Base-by-base conservation (phyloP, 139 green algal species). In the Eudorina sp. region DNA sequence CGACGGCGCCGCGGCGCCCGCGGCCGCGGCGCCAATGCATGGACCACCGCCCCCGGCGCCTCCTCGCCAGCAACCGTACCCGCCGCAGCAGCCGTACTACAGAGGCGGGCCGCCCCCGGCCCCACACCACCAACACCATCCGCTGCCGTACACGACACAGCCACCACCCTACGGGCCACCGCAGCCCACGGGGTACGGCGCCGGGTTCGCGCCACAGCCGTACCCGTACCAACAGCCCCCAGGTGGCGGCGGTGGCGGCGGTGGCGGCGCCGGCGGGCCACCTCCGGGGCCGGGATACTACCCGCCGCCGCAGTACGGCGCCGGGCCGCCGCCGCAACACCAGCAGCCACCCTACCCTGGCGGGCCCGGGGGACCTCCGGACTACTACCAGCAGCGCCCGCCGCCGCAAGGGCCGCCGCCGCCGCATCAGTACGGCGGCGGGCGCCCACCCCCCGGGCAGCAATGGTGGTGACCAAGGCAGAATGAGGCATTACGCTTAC, bases 391-490 rank as follows among this genome's bases (percentile, higher is more conserved):
- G 9, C 25, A 23, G 8, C 29, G 29, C 34, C 31, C 34, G 31
- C 11, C 34, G 68, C 34, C 2, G 51, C 51, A 60, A 16, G 14
- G 16, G 68, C 68, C 68, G 68, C 34, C 34, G 11, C 36, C 36
- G 31, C 68, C 34, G 34, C 68, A 76, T 18, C 68, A 76, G 72
- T 55, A 72, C 62, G 62, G 62, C 62, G 31, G 19, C 62, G 18
- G 46, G 11, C 29, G 36, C 31, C 51, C 51, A 36, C 72, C 72
- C 6, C 74, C 74, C 4, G 74, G 74, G 46, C 74, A 82, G 74
- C 74, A 60, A 9, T 82, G 74, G 74, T 83, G 51, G 48, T 83
- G 70, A 79, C 36, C 55, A n/a, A n/a, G n/a, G n/a, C n/a, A n/a
- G n/a, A n/a, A n/a, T n/a, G n/a, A n/a, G n/a, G n/a, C n/a, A n/a